Conservation (phyloP, 495 filamentous ascomycete species). For the Monascus purpureus region DNA sequence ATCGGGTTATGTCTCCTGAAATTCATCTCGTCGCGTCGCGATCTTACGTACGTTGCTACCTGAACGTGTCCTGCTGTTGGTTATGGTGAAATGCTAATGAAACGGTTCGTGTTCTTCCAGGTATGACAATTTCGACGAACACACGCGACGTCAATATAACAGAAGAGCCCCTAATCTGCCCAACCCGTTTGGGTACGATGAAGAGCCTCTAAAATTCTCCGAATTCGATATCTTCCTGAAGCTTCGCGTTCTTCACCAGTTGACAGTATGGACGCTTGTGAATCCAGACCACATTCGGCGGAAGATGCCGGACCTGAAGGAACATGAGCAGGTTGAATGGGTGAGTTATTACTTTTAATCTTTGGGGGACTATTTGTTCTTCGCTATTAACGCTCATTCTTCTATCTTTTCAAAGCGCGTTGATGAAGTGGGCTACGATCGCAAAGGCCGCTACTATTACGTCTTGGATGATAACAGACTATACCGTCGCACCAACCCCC, state of each 20-base stretch:
- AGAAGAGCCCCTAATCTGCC: constrained; percentile 57
- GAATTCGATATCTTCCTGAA: constrained; percentile 78
- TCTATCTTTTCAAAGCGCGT: constrained; percentile 51
- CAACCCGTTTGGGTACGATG: constrained; percentile 79
- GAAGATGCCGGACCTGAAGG: constrained; percentile 69
- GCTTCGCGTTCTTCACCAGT: constrained; percentile 77
- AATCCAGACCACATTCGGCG: constrained; percentile 77
- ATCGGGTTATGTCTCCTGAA: constrained; percentile 86
- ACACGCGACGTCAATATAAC: constrained; percentile 78
- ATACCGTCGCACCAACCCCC: constrained; percentile 67
- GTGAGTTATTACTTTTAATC: constrained; percentile 31
- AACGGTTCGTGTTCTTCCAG: constrained; percentile 38
- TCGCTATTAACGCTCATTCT: constrained; percentile 8
- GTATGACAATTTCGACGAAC: constrained; percentile 83
- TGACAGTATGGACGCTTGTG: constrained; percentile 81
- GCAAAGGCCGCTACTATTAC: constrained; percentile 70
- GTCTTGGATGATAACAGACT: constrained; percentile 89
- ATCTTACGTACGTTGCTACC: constrained; percentile 56
- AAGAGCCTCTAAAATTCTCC: constrained; percentile 54
- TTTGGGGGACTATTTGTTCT: not conserved
- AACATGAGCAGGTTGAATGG: constrained; percentile 72
- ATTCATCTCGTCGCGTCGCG: constrained; percentile 85
- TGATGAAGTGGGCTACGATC: constrained; percentile 81
- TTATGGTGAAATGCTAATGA: constrained; percentile 1
- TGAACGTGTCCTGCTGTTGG: not conserved